A percentile compares a stretch with the other conserved stretches of the same genome.
Conservation (phyloP, 768 basidiomycete species). For the Gelatoporia subvermispora region DNA sequence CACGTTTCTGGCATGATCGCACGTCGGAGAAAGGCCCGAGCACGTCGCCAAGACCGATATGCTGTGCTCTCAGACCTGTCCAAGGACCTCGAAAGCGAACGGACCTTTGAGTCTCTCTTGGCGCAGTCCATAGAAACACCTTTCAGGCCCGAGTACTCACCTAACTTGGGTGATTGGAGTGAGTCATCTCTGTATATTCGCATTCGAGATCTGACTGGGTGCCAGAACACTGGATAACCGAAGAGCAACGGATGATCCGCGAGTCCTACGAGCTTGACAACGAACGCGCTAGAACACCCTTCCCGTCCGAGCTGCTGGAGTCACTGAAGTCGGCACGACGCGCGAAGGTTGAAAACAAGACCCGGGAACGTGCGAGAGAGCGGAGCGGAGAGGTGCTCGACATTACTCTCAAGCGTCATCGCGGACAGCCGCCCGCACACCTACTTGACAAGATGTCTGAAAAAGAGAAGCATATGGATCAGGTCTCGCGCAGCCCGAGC, state of each 20-base stretch:
- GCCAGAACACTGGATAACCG: conserved; percentile 35
- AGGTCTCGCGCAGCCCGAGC: conserved; percentile 44
- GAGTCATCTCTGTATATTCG: conserved; percentile 9
- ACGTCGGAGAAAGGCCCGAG: conserved; percentile 39
- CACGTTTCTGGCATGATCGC: conserved; percentile 69
- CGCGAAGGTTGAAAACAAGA: conserved; percentile 61
- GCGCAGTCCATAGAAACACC: conserved; percentile 3
- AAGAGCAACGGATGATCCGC: conserved; percentile 27
- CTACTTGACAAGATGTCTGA: conserved; percentile 48
- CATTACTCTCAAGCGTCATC: conserved; percentile 41
- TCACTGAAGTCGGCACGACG: conserved; percentile 51
- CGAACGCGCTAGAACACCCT: conserved; percentile 37
- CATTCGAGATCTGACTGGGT: background rate
- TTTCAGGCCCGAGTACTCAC: conserved; percentile 20
- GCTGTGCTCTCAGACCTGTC: conserved; percentile 19
- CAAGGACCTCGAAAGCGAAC: conserved; percentile 34
- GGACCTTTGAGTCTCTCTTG: conserved; percentile 31
- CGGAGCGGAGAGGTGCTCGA: conserved; percentile 55
- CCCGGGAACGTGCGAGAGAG: conserved; percentile 55
- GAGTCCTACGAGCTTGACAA: conserved; percentile 35
- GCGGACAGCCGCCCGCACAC: conserved; percentile 61
- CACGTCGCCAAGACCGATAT: conserved; percentile 37
- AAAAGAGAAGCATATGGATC: conserved; percentile 43
- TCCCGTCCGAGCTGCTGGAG: conserved; percentile 44
- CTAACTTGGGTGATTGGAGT: conserved; percentile 35